These are phyloP conservation scores for Cercospora brassicicola DNA, from an alignment of 2,329 filamentous ascomycete genomes.

Conservation along the genomic window DNA sequence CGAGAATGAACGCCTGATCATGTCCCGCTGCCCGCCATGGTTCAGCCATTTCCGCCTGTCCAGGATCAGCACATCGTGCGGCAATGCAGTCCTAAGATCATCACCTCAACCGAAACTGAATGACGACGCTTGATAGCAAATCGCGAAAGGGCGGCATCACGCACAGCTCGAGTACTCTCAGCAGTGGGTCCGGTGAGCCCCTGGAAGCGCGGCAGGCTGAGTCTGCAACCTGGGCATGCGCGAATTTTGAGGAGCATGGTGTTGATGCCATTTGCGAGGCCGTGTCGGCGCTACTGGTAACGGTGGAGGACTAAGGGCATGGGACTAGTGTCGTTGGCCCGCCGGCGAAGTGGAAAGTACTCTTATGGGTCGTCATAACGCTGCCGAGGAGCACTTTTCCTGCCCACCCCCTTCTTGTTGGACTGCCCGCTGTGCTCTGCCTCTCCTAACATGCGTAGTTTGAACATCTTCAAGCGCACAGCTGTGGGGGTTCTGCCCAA, in stretches of 20 bases:
- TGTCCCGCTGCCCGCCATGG: background rate
- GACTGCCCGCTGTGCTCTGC: background rate
- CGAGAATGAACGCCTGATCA: background rate
- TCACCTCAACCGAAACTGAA: background rate
- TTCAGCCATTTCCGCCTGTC: background rate
- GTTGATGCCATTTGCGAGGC: background rate
- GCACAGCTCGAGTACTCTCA: background rate
- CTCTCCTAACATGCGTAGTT: background rate
- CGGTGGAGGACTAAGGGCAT: background rate
- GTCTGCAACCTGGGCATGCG: background rate
- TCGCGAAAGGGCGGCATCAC: background rate
- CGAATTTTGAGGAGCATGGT: background rate
- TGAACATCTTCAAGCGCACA: background rate
- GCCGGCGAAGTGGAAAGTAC: background rate
- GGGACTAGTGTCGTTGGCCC: background rate
- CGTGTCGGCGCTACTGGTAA: background rate
- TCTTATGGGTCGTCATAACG: background rate
- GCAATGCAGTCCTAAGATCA: background rate
- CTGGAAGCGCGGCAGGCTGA: background rate
- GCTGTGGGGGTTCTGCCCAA: background rate
- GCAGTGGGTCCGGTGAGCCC: background rate
- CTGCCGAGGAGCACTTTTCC: background rate
- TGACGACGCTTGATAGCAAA: background rate
- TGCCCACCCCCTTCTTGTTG: background rate
- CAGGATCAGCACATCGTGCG: background rate